Evolutionary conservation across 176 grass and related monocot genomes (phyloP).

Genomic region (Elaeis guineensis): DNA sequence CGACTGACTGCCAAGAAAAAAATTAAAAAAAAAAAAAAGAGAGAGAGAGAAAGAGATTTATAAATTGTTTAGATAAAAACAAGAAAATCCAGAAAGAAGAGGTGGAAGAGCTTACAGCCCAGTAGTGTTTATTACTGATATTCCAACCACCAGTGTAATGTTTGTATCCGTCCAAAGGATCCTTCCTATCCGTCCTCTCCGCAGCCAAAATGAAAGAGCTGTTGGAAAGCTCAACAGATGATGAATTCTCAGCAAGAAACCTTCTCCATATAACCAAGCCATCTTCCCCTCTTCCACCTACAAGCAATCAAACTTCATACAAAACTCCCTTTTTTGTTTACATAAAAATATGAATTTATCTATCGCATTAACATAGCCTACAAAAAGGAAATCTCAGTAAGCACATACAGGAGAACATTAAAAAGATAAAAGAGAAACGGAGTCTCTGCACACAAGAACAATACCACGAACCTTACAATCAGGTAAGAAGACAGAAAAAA

Average conservation of each 20-base stretch:
- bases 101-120: constrained; percentile 57
- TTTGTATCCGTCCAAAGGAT: constrained; percentile 50
- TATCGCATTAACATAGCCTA: too few relatives aligned
- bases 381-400: too few relatives aligned
- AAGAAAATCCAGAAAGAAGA: neutral
- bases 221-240: constrained; percentile 14
- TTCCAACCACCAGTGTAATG: constrained; percentile 83
- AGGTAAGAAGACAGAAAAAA: too few relatives aligned
- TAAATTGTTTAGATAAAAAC: neutral
- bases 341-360: too few relatives aligned
- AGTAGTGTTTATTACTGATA: constrained; percentile 74
- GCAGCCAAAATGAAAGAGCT: constrained; percentile 50
- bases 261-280: constrained; percentile 35
- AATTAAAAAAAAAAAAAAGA: neutral
- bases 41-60: too few relatives aligned
- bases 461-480: too few relatives aligned
- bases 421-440: too few relatives aligned
- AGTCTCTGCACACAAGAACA: too few relatives aligned
- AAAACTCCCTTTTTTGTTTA: too few relatives aligned
- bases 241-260: constrained; percentile 23
- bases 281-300: constrained; percentile 12
- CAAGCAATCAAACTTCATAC: neutral
- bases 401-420: too few relatives aligned
- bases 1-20: constrained; percentile 46
- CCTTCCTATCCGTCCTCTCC: constrained; percentile 53